Evolutionary conservation across 345 rosid genomes (phyloP), one percentile per base, ranked within the genome.

Genomic region (Excoecaria agallocha): DNA sequence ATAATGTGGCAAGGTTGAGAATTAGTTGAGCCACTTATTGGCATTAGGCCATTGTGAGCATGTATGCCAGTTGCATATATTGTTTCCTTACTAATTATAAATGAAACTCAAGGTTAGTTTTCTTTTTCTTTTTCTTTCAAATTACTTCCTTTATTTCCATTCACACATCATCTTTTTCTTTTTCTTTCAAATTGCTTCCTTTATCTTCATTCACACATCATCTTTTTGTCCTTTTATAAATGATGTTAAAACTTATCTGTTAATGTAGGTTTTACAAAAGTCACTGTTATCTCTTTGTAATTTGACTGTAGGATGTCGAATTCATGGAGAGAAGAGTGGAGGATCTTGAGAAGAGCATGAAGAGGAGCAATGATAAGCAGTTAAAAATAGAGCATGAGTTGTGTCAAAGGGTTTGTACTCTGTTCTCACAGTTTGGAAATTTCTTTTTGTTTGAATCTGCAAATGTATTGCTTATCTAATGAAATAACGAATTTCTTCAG

Each of bases 341-440:
- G 70, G 98, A 95, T 85, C 65, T 93, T 4, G 96, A 93, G 82
- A 95, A 93, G 90, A 91, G 97, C 94, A 90, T 95, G 98, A 95
- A 91, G 86, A 91, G 97, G 87, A 95, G 99, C 94, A 95, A 95
- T 77, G 97, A 95, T 84, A 93, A 95, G 83, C 92, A 85, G 80
- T 83, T 95, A 0, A 95, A 93, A 84, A 74, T 91, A 72, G 98
- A 95, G 86, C 88, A 38, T 70, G 99, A 95, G 50, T 55, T 84
- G 73, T 87, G 91, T 60, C 72, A 71, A 67, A 86, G 71, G 91
- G 93, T 90, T 60, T 39, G 88, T 77, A 50, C 48, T 69, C 2
- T 16, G 13, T 55, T 73, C 61, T 39, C 30, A 15, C 41, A 1
- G 11, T 48, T 58, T 54, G 20, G 57, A n/a, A n/a, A 57, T 57